Percentiles rank a stretch among this genome's conserved stretches.
Conservation (phyloP, 768 basidiomycete genomes). For the Boletus sp. region DNA sequence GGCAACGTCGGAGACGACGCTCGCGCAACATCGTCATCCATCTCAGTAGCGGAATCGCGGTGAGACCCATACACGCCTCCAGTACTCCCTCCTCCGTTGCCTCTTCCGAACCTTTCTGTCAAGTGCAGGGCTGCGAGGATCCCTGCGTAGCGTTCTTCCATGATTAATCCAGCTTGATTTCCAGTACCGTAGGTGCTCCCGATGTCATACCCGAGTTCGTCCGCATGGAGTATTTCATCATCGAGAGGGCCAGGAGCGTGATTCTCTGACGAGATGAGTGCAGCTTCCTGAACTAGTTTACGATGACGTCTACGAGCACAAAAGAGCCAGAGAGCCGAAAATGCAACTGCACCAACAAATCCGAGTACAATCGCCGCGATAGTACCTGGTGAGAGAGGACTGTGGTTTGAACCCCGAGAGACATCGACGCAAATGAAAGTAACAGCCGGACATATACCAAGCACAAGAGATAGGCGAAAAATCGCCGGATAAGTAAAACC, state of each 20-base stretch:
- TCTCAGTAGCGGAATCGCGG: constrained; percentile 5
- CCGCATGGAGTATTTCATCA: constrained; percentile 20
- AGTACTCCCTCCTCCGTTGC: constrained; percentile 26
- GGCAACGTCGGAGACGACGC: constrained; percentile 27
- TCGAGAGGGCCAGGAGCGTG: constrained; percentile 18
- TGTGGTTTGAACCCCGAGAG: constrained; percentile 4
- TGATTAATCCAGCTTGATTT: neutral
- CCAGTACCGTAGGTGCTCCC: neutral
- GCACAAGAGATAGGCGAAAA: neutral
- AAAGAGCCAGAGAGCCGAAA: constrained; percentile 29
- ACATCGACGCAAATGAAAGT: constrained; percentile 3
- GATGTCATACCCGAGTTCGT: constrained; percentile 7
- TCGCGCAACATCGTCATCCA: constrained; percentile 10
- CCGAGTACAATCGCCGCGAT: constrained; percentile 26
- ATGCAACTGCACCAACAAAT: constrained; percentile 24
- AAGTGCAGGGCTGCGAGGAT: constrained; percentile 25
- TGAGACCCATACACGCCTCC: constrained; percentile 27
- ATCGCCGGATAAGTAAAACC: constrained; percentile 10
- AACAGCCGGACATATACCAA: constrained; percentile 1
- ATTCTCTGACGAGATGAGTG: constrained; percentile 5
- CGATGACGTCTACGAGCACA: constrained; percentile 32
- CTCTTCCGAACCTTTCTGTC: constrained; percentile 9
- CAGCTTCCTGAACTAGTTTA: constrained; percentile 18
- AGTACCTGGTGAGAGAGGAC: constrained; percentile 22
- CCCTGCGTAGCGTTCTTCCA: constrained; percentile 28